Evolutionary conservation across 306 rosid genomes (phyloP), one percentile per base, ranked within the genome.

Genomic region (Cucumis hystrix): DNA sequence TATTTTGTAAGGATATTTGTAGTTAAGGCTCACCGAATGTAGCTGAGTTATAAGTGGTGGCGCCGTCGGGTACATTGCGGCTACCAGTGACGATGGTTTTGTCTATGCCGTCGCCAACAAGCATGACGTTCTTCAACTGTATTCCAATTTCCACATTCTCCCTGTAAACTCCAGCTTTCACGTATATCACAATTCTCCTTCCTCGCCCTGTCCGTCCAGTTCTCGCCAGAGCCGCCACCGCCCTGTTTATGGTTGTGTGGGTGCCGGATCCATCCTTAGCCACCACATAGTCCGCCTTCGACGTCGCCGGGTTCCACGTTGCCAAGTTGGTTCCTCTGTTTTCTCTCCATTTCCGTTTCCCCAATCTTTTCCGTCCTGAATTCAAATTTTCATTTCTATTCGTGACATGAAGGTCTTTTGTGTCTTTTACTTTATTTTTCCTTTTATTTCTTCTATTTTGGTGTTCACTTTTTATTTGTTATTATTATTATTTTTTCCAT

Each of bases 41-140:
- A 37, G 97, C 90, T 17, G 98, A 89, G 67, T 41, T 8, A 0
- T 80, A n/a, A 75, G 93, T 89, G 76, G 86, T 28, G 17, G 81
- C 55, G 43, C 90, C 93, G 57, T 75, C 84, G 16, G 14, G 77
- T 41, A 81, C 86, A 64, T 82, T 88, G 20, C 77, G 74, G 75
- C 28, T 82, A 2, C 91, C 78, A 15, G 86, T 86, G 84, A 87
- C 58, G 0, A 89, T 60, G 6, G 92, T 93, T 79, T 37, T 83
- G 79, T 86, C 92, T 6, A 87, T 87, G 73, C 96, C 98, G 79
- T 89, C 98, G 52, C 98, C 92, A 0, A 93, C 92, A 25, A 93
- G 25, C 93, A 89, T 89, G 2, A 89, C 69, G 78, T 88, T 89
- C 45, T 47, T 83, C 63, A 83, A 6, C 10, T 81, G 78, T 35